Evolutionary conservation across 148 eudicot species (phyloP).

Genomic region (Spergularia marina): DNA sequence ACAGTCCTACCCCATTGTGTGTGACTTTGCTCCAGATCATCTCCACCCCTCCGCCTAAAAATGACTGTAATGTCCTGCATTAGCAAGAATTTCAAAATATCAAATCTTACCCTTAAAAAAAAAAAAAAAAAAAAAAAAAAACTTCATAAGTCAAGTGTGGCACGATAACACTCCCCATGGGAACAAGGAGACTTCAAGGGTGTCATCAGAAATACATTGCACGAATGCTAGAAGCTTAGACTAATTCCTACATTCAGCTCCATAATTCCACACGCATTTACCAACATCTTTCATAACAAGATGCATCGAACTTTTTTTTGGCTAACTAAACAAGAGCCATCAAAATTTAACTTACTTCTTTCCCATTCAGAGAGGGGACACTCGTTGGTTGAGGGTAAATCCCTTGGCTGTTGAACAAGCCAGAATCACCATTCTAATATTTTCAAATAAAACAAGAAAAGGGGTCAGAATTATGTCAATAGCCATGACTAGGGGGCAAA

Average conservation of each 20-base stretch:
- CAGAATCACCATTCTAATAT: slow-evolving; percentile 61
- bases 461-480: slow-evolving; percentile 8
- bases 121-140: neutral
- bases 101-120: neutral
- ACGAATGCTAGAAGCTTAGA: neutral
- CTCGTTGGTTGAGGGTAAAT: slow-evolving; percentile 75
- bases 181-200: neutral
- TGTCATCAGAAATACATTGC: neutral
- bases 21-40: slow-evolving; percentile 91
- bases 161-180: neutral
- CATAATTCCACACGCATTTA: neutral
- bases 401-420: slow-evolving; percentile 86
- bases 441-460: slow-evolving; percentile 8
- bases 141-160: neutral
- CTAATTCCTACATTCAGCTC: neutral
- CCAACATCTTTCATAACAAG: neutral
- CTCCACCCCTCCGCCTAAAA: slow-evolving; percentile 97
- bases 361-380: slow-evolving; percentile 59
- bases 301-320: too few species aligned
- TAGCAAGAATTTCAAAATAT: slow-evolving; percentile 24
- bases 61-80: slow-evolving; percentile 93
- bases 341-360: slow-evolving; percentile 54
- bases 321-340: neutral
- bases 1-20: slow-evolving; percentile 76
- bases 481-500: neutral